Base-by-base conservation (phyloP, 306 rosid species). In the Trifolium subterraneum region DNA sequence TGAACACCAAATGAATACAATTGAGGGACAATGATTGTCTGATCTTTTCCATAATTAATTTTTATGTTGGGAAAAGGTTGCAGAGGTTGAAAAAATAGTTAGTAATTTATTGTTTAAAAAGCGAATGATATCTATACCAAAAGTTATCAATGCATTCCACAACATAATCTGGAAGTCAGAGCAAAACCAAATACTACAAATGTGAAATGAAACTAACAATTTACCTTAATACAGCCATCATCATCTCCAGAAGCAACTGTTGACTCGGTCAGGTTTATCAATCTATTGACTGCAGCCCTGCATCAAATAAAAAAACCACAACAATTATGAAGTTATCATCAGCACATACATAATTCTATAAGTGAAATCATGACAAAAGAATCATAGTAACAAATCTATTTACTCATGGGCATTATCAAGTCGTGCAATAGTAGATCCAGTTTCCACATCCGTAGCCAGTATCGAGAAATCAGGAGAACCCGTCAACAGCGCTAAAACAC, bases 161-260 rank as follows among this genome's bases (percentile, higher is more conserved):
- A 29, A 1, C 71, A 68, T 22, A 52, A 68, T 76, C 64, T 18
- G 52, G 47, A 76, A 44, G 38, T 39, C 50, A 25, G 31, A 78
- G 23, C 50, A 64, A 70, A 70, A 1, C 38, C 23, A 45, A 66
- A 72, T 68, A 18, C 71, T 35, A 47, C 52, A 22, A 64, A 68
- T 48, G 71, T 45, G 48, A 68, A 76, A 77, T 61, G 16, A 68
- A 77, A 72, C 16, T 22, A 70, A 45, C 7, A 59, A 56, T 31
- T 75, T 35, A 90, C 98, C 96, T 93, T 93, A 68, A 93, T 88
- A 63, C 87, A 85, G 67, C 98, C 98, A 15, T 74, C 89, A 58
- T 93, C 97, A 20, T 93, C 97, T 74, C 98, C 98, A 0, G 98
- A 86, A 56, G 98, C 98, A 69, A 93, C 84, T 3, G 96, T 89